Evolutionary conservation across 306 rosid species (phyloP).

Genomic region (Rosa multiflora): DNA sequence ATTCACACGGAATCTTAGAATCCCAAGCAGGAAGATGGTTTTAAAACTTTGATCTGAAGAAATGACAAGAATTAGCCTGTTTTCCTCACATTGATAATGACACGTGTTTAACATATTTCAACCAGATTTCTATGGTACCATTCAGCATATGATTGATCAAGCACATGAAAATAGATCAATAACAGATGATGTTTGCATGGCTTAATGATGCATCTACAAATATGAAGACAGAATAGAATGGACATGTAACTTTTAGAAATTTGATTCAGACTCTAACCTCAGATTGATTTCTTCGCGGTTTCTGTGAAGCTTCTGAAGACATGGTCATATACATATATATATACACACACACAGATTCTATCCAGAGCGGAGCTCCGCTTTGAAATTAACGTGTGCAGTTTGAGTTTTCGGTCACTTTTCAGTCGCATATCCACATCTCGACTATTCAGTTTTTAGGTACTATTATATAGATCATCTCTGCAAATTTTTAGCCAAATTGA

Average conservation of each 20-base stretch:
- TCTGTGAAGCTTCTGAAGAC: conserved; percentile 58
- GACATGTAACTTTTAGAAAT: neutral
- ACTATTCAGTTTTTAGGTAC: too few species aligned
- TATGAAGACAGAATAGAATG: neutral
- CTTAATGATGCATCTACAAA: neutral
- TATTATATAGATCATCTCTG: too few species aligned
- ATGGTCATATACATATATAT: too few species aligned
- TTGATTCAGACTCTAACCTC: conserved; percentile 36
- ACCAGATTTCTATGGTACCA: neutral
- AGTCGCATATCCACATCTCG: too few species aligned
- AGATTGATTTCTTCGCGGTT: conserved; percentile 33
- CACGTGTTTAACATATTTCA: neutral
- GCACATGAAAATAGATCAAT: neutral
- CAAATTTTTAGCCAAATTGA: too few species aligned
- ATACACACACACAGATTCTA: too few species aligned
- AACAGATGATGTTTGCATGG: neutral
- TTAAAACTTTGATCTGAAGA: neutral
- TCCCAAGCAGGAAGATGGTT: neutral
- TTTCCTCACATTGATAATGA: neutral
- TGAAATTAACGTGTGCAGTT: too few species aligned
- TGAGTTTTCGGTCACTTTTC: too few species aligned
- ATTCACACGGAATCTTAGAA: neutral
- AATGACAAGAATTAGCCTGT: neutral
- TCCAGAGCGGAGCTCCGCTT: too few species aligned
- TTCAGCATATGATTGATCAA: neutral